Conservation (phyloP, 2,329 filamentous ascomycete species). For the Epichloe sibirici region DNA sequence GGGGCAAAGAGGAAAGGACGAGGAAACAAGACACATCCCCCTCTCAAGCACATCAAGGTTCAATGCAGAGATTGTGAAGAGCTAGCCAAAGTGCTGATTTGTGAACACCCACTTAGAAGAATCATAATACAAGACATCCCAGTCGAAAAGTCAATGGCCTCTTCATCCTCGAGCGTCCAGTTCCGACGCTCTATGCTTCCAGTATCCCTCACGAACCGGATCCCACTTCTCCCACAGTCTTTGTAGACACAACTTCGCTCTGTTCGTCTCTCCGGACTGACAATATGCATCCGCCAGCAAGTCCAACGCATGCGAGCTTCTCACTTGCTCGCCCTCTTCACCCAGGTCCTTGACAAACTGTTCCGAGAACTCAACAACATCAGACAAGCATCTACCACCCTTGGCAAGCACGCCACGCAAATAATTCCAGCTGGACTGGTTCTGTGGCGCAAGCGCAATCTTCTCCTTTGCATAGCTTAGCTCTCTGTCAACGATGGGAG, state of each 20-base stretch:
- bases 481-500: conserved; percentile 59
- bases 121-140: too few relatives aligned
- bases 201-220: conserved; percentile 82
- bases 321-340: conserved; percentile 37
- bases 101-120: too few relatives aligned
- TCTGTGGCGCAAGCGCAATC: conserved; percentile 75
- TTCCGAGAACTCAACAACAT: conserved; percentile 34
- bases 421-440: conserved; percentile 92
- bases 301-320: conserved; percentile 57
- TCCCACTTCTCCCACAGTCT: conserved; percentile 79
- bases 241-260: conserved; percentile 57
- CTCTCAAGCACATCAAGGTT: too few relatives aligned
- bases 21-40: too few relatives aligned
- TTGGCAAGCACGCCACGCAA: conserved; percentile 63
- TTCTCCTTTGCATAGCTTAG: conserved; percentile 60
- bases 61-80: too few relatives aligned
- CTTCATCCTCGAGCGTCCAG: neutral
- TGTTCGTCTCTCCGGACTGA: conserved; percentile 41
- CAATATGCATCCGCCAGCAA: conserved; percentile 57
- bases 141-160: too few relatives aligned
- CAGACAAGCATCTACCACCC: conserved; percentile 38
- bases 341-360: conserved; percentile 38
- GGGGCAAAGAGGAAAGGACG: too few relatives aligned
- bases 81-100: too few relatives aligned
- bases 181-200: conserved; percentile 47